Evolutionary conservation across 352 stramenopile genomes (phyloP).

Genomic region (Peronospora farinosa): DNA sequence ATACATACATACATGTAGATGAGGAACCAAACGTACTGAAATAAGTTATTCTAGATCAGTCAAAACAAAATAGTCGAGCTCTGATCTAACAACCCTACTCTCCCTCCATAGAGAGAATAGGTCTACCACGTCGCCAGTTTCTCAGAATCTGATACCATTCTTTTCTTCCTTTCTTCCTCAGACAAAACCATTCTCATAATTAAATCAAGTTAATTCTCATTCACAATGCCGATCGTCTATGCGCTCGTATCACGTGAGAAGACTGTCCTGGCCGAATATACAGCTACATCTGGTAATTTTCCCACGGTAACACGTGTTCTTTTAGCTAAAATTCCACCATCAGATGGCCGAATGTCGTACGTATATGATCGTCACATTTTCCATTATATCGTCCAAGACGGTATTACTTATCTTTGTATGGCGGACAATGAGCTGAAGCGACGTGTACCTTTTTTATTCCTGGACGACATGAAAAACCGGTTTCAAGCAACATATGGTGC

Average conservation of each 20-base stretch:
- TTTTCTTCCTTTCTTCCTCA: background rate
- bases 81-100: too few relatives aligned
- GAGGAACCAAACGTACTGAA: background rate
- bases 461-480: conserved; percentile 94
- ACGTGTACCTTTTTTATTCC: conserved; percentile 95
- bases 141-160: background rate
- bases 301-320: conserved; percentile 96
- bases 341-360: conserved; percentile 95
- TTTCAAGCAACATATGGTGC: conserved; percentile 85
- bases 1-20: background rate
- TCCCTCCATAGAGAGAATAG: too few relatives aligned
- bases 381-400: conserved; percentile 94
- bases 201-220: too few relatives aligned
- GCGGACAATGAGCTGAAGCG: conserved; percentile 92
- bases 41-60: background rate
- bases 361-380: conserved; percentile 95
- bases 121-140: background rate
- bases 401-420: conserved; percentile 98
- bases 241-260: conserved; percentile 94
- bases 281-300: conserved; percentile 94
- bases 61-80: background rate
- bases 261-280: conserved; percentile 97
- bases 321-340: conserved; percentile 92
- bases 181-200: background rate
- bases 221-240: conserved; percentile 85